Conservation (phyloP, 306 rosid genomes). For the Lagenaria siceraria region DNA sequence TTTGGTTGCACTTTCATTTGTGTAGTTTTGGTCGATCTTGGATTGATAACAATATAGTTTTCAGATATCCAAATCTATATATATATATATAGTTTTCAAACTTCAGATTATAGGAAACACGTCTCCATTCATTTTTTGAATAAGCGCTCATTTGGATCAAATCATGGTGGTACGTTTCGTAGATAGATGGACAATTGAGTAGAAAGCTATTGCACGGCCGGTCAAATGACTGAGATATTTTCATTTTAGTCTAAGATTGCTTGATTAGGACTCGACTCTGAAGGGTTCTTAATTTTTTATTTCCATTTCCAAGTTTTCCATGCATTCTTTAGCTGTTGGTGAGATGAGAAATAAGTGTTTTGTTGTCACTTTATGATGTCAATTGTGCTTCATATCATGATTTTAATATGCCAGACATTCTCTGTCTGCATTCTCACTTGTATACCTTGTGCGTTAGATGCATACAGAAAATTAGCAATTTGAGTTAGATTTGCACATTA, state of each 20-base stretch:
- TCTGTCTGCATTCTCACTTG: background rate
- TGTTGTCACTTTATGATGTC: background rate
- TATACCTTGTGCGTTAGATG: background rate
- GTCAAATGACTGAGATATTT: background rate
- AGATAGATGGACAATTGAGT: background rate
- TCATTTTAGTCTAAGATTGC: background rate
- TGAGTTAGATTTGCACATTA: background rate
- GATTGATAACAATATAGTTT: background rate
- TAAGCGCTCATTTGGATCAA: background rate
- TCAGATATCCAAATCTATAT: too few relatives aligned
- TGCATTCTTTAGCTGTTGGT: background rate
- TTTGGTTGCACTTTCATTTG: background rate
- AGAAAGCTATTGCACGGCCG: background rate
- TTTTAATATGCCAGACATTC: background rate
- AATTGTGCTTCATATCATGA: background rate
- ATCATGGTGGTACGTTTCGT: background rate
- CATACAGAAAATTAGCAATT: background rate
- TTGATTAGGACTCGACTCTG: background rate
- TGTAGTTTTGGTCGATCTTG: background rate
- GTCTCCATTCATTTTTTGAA: background rate
- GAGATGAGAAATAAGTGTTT: background rate
- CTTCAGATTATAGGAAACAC: background rate
- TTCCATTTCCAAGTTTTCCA: background rate
- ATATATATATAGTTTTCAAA: too few relatives aligned
- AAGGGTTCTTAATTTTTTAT: background rate